Evolutionary conservation across 2,329 filamentous ascomycete genomes (phyloP).

Genomic region (Fusarium irregulare): DNA sequence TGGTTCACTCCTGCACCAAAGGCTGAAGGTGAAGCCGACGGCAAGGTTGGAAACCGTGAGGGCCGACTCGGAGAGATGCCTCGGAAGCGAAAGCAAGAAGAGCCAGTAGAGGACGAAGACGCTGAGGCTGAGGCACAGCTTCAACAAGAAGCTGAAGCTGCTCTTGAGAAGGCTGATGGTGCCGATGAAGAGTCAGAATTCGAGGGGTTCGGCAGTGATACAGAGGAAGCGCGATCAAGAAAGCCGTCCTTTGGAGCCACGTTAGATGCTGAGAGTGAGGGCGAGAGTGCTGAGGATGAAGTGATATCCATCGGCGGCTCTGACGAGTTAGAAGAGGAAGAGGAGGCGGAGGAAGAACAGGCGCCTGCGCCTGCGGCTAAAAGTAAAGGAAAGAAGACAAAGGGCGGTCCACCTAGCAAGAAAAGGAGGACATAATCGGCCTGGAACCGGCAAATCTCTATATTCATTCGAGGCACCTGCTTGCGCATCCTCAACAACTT

Average conservation of each 20-base stretch:
- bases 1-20: slow-evolving; percentile 90
- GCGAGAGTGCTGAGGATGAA: slow-evolving; percentile 56
- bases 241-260: slow-evolving; percentile 49
- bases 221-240: slow-evolving; percentile 48
- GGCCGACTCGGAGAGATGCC: slow-evolving; percentile 89
- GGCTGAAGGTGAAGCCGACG: slow-evolving; percentile 62
- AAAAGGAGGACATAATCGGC: slow-evolving; percentile 43
- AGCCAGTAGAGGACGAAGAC: slow-evolving; percentile 58
- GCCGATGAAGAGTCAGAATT: slow-evolving; percentile 54
- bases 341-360: slow-evolving; percentile 34
- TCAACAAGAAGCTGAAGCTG: slow-evolving; percentile 43
- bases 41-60: slow-evolving; percentile 74
- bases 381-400: slow-evolving; percentile 35
- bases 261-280: slow-evolving; percentile 52
- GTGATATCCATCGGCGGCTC: slow-evolving; percentile 47
- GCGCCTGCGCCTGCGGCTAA: slow-evolving; percentile 15
- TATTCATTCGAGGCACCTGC: slow-evolving; percentile 35
- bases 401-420: slow-evolving; percentile 42
- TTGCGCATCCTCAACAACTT: slow-evolving; percentile 31
- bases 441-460: slow-evolving; percentile 27
- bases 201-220: slow-evolving; percentile 53
- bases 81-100: slow-evolving; percentile 77
- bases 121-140: slow-evolving; percentile 48
- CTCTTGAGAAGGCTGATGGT: slow-evolving; percentile 50
- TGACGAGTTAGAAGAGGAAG: slow-evolving; percentile 45